Percentiles rank a stretch among this genome's conserved stretches.
phyloP scores from a whole-genome alignment of 176 grass and related monocot species.

The Hordeum marinum region DNA sequence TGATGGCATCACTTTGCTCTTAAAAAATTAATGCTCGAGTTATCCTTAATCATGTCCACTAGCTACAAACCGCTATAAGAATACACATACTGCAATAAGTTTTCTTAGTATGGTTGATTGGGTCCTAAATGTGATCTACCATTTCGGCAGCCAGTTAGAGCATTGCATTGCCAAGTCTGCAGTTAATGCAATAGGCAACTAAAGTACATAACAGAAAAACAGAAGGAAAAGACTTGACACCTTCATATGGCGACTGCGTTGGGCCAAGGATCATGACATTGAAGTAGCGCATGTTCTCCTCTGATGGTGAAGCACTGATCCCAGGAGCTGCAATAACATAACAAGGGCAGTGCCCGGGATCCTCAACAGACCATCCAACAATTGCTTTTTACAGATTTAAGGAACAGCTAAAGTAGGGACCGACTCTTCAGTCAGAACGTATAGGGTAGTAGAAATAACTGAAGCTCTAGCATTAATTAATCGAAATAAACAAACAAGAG shows the following conservation, averaged over 20 bases:
- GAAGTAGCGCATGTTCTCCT: constrained; percentile 99
- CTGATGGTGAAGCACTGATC: constrained; percentile 85
- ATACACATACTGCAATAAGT: not conserved
- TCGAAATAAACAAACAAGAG: too few relatives aligned
- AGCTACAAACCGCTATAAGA: not conserved
- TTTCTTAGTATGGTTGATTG: not conserved
- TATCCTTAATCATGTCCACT: not conserved
- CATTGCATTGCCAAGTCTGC: not conserved
- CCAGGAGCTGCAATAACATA: constrained; percentile 64
- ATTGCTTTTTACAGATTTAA: not conserved
- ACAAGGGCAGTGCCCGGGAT: not conserved
- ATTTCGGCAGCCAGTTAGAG: constrained; percentile 9
- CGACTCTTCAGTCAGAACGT: not conserved
- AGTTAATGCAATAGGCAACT: not conserved
- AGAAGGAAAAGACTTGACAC: constrained; percentile 10
- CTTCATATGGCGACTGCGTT: constrained; percentile 77
- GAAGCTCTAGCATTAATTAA: not conserved
- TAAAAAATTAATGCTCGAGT: not conserved
- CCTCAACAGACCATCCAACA: constrained; percentile 4
- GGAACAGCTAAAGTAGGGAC: not conserved
- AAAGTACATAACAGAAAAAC: constrained; percentile 15
- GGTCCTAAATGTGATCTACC: not conserved
- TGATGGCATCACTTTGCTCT: not conserved
- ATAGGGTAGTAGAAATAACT: not conserved
- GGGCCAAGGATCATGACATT: constrained; percentile 96